A percentile compares a stretch with the other conserved stretches of the same genome.
Conservation (phyloP, 2,329 filamentous ascomycete genomes). For the Hymenoscyphus albidus region DNA sequence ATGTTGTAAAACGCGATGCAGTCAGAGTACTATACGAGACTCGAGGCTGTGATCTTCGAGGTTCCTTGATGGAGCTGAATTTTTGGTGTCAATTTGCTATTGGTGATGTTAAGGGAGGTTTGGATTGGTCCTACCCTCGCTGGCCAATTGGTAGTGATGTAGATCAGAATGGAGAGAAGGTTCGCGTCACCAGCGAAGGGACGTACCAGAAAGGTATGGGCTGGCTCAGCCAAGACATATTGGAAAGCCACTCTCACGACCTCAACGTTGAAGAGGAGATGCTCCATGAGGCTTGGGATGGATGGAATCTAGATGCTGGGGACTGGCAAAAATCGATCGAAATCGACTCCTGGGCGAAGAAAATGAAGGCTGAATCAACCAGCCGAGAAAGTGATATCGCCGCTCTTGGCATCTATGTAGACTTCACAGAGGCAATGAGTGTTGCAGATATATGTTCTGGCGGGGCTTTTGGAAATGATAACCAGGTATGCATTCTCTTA, state of each 20-base stretch:
- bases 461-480: slow-evolving; percentile 25
- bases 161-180: slow-evolving; percentile 61
- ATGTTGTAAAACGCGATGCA: slow-evolving; percentile 65
- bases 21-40: slow-evolving; percentile 67
- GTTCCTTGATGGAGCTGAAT: slow-evolving; percentile 77
- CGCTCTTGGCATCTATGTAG: slow-evolving; percentile 49
- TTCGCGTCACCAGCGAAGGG: slow-evolving; percentile 75
- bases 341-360: slow-evolving; percentile 39
- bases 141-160: slow-evolving; percentile 70
- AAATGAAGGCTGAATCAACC: slow-evolving; percentile 22
- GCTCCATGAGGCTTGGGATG: slow-evolving; percentile 60
- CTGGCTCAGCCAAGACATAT: slow-evolving; percentile 61
- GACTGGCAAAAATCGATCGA: slow-evolving; percentile 49
- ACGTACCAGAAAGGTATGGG: slow-evolving; percentile 81
- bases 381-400: slow-evolving; percentile 28
- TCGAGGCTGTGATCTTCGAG: slow-evolving; percentile 70
- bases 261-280: slow-evolving; percentile 57
- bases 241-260: slow-evolving; percentile 36
- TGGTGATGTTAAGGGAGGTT: slow-evolving; percentile 80
- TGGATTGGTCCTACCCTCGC: slow-evolving; percentile 82
- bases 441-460: slow-evolving; percentile 55
- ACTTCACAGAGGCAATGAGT: slow-evolving; percentile 59
- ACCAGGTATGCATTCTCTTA: slow-evolving; percentile 23
- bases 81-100: slow-evolving; percentile 98
- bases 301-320: slow-evolving; percentile 62